These are phyloP conservation scores for Leishmania turanica DNA, from an alignment of 208 protist genomes.

Conservation along the genomic window DNA sequence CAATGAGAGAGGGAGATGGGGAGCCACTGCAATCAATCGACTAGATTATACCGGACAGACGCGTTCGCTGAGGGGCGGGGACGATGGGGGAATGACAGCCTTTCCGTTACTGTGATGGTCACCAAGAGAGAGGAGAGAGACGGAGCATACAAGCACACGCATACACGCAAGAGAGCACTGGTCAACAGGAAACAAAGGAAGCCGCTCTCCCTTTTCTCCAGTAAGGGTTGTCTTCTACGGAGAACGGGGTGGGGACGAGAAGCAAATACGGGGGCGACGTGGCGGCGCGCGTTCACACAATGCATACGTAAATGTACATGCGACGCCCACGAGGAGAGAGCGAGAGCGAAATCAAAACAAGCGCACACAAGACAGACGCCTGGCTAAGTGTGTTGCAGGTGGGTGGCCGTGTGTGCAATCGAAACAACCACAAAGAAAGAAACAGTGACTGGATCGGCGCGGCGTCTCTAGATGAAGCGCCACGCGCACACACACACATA, in stretches of 20 bases:
- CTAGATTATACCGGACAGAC: background rate
- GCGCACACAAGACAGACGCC: background rate
- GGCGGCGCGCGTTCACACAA: background rate
- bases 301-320: background rate
- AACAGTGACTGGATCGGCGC: background rate
- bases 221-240: background rate
- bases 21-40: background rate
- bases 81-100: no score
- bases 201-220: background rate
- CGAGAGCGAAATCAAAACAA: background rate
- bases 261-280: background rate
- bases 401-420: background rate
- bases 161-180: background rate
- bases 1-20: background rate
- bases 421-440: background rate
- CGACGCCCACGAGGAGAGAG: background rate
- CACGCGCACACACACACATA: background rate
- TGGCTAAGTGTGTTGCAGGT: background rate
- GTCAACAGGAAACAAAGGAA: background rate
- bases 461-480: background rate
- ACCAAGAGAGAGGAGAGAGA: background rate
- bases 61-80: background rate
- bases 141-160: background rate
- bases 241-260: background rate
- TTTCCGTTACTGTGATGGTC: background rate